phyloP scores from a whole-genome alignment of 2,329 filamentous ascomycete genomes.

The Neocucurbitaria cava region DNA sequence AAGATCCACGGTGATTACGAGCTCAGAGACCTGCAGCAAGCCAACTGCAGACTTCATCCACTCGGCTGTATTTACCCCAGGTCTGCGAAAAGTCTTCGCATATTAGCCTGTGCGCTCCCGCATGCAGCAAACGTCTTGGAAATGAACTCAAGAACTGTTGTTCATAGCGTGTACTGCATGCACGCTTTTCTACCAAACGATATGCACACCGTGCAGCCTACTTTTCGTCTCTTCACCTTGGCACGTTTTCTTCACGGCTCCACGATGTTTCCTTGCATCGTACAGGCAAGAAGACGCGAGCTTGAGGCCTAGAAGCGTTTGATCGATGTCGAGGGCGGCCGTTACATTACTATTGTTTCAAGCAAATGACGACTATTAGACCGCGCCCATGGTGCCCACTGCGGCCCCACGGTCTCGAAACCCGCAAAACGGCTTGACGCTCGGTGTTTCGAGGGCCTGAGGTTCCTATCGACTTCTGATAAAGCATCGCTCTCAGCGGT shows the following conservation, averaged over 20 bases:
- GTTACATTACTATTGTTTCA: slow-evolving; percentile 32
- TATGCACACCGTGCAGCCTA: neutral
- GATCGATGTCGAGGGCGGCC: slow-evolving; percentile 1
- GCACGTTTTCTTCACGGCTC: neutral
- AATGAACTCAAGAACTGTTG: too few species aligned
- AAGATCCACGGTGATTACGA: slow-evolving; percentile 14
- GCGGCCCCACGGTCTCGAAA: slow-evolving; percentile 20
- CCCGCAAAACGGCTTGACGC: slow-evolving; percentile 3
- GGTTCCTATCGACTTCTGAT: slow-evolving; percentile 4
- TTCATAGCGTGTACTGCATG: neutral
- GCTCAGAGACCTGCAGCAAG: slow-evolving; percentile 2
- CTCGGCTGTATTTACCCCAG: neutral
- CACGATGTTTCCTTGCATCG: neutral
- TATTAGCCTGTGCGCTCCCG: slow-evolving; percentile 2
- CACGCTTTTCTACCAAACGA: neutral
- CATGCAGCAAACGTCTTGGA: slow-evolving; percentile 3
- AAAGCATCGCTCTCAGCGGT: slow-evolving; percentile 3
- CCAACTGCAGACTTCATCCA: neutral
- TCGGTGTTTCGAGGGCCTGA: slow-evolving; percentile 11
- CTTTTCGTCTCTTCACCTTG: neutral
- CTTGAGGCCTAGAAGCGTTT: neutral
- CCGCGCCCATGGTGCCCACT: neutral
- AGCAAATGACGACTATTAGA: slow-evolving; percentile 20
- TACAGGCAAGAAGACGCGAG: neutral
- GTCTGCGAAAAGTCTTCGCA: neutral